Conservation (phyloP, 495 filamentous ascomycete species). For the Apiosordaria backusii region DNA sequence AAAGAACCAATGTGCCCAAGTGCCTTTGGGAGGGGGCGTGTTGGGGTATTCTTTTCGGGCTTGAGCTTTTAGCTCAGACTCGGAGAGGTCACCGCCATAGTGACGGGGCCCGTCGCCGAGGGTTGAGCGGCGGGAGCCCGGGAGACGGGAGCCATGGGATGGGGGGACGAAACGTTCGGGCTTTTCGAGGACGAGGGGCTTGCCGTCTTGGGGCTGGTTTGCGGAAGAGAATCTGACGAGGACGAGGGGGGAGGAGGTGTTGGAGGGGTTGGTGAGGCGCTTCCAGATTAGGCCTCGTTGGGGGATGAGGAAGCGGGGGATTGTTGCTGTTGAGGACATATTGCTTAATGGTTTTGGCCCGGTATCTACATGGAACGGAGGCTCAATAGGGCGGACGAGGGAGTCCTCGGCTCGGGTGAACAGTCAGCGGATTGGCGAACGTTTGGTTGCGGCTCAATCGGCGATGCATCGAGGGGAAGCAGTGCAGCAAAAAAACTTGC, state of each 20-base stretch:
- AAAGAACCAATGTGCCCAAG: constrained; percentile 72
- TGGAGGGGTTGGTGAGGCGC: constrained; percentile 12
- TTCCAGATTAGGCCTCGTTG: constrained; percentile 48
- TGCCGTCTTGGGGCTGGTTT: constrained; percentile 3
- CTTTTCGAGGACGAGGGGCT: constrained; percentile 62
- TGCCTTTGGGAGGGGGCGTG: constrained; percentile 72
- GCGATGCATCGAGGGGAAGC: constrained; percentile 9
- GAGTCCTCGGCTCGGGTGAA: not conserved
- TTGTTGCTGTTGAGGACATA: constrained; percentile 35
- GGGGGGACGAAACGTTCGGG: constrained; percentile 82
- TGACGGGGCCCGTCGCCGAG: constrained; percentile 43
- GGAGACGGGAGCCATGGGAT: constrained; percentile 67
- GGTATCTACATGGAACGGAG: not conserved
- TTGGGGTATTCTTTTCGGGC: constrained; percentile 69
- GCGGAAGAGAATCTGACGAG: constrained; percentile 18
- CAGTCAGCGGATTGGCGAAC: constrained; percentile 1
- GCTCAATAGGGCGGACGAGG: not conserved
- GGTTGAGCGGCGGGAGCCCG: constrained; percentile 35
- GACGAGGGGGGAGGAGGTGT: constrained; percentile 6
- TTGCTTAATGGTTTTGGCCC: constrained; percentile 33
- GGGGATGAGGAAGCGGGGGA: constrained; percentile 54
- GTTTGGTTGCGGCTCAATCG: constrained; percentile 21
- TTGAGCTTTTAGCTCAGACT: constrained; percentile 58
- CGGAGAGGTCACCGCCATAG: constrained; percentile 61
- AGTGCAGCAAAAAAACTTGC: constrained; percentile 16